Evolutionary conservation across 2,329 filamentous ascomycete genomes (phyloP).

Genomic region (Polytolypa hystricis): DNA sequence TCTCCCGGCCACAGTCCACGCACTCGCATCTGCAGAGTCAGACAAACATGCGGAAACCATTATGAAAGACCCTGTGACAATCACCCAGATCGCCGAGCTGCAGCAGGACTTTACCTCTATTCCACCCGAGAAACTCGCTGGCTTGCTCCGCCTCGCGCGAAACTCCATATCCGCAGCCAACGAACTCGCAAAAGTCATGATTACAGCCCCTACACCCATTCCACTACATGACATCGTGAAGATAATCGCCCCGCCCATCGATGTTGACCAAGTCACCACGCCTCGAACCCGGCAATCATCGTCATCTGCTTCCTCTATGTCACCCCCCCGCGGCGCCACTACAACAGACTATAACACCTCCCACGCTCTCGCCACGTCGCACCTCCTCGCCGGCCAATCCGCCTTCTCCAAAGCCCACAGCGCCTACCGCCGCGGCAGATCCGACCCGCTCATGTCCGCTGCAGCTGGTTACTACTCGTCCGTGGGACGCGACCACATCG

Average conservation of each 20-base stretch:
- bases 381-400: constrained; percentile 36
- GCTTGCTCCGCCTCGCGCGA: constrained; percentile 46
- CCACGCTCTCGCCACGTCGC: constrained; percentile 30
- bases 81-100: constrained; percentile 44
- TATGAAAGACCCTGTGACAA: constrained; percentile 32
- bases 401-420: constrained; percentile 48
- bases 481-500: constrained; percentile 53
- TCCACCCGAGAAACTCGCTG: constrained; percentile 36
- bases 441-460: constrained; percentile 61
- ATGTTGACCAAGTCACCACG: constrained; percentile 16
- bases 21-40: constrained; percentile 40
- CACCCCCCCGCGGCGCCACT: constrained; percentile 14
- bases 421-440: constrained; percentile 52
- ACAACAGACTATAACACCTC: constrained; percentile 20
- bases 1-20: constrained; percentile 43
- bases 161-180: constrained; percentile 47
- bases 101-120: constrained; percentile 44
- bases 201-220: constrained; percentile 19
- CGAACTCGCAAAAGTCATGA: constrained; percentile 48
- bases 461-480: constrained; percentile 67
- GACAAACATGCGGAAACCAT: constrained; percentile 26
- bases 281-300: background rate
- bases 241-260: constrained; percentile 38
- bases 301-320: constrained; percentile 18
- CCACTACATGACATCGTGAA: constrained; percentile 32